A percentile compares a stretch with the other conserved stretches of the same genome.
phyloP scores from a whole-genome alignment of 129 eudicot species.

The Tanacetum coccineum region DNA sequence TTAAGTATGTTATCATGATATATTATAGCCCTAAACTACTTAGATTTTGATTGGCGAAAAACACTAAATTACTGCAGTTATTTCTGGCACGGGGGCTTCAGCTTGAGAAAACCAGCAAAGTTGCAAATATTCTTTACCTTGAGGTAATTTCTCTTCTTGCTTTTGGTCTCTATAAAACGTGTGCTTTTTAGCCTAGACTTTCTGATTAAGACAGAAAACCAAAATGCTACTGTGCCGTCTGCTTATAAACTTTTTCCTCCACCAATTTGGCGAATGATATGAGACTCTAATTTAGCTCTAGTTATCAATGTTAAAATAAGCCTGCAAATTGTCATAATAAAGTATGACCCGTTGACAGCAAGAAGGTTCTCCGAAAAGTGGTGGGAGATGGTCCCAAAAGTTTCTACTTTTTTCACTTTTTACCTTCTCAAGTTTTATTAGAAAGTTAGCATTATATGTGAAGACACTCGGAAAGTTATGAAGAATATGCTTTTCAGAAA shows the following conservation, averaged over 20 bases:
- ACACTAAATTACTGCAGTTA: constrained; percentile 33
- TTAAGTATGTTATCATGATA: not conserved
- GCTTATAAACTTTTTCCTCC: not conserved
- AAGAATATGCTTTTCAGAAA: constrained; percentile 27
- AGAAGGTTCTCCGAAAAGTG: constrained; percentile 16
- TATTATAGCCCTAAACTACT: not conserved
- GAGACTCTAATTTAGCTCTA: not conserved
- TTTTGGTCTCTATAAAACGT: constrained; percentile 6
- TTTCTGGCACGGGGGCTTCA: constrained; percentile 73
- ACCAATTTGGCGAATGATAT: not conserved
- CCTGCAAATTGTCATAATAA: constrained; percentile 7
- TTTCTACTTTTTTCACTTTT: not conserved
- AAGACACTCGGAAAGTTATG: not conserved
- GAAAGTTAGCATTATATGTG: constrained; percentile 7
- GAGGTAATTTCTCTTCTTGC: constrained; percentile 40
- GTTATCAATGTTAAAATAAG: not conserved
- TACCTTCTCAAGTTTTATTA: constrained; percentile 12
- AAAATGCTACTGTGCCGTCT: too few species aligned
- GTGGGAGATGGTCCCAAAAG: constrained; percentile 26
- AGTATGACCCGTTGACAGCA: constrained; percentile 11
- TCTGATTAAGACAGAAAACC: too few species aligned
- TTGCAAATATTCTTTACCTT: constrained; percentile 52
- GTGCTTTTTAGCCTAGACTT: not conserved
- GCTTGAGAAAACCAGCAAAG: constrained; percentile 70
- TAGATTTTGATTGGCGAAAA: not conserved